phyloP scores from a whole-genome alignment of 306 rosid genomes.

The Quercus rubra region DNA sequence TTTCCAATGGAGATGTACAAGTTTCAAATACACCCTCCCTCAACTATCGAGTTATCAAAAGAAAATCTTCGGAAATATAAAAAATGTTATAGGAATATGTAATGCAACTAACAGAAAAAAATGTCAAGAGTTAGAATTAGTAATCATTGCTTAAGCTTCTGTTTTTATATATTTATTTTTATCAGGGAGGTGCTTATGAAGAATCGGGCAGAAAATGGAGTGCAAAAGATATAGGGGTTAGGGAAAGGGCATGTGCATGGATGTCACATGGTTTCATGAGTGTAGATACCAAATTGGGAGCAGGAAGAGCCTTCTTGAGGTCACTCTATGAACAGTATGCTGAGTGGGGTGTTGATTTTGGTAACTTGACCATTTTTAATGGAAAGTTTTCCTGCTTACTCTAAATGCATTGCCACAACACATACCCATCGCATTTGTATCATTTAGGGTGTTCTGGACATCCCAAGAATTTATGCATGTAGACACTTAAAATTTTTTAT shows the following conservation, averaged over 20 bases:
- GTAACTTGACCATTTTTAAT: constrained; percentile 39
- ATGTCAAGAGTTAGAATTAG: background rate
- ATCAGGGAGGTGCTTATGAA: constrained; percentile 59
- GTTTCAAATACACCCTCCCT: too few species aligned
- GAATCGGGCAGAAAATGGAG: constrained; percentile 71
- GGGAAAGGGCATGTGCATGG: constrained; percentile 76
- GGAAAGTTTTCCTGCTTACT: constrained; percentile 16
- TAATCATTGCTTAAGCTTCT: constrained; percentile 16
- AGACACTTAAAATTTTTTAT: background rate
- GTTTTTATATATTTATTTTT: constrained; percentile 12
- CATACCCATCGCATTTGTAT: constrained; percentile 1
- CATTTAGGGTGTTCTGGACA: constrained; percentile 1
- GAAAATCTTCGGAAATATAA: background rate
- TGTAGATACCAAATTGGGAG: constrained; percentile 66
- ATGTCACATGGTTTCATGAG: constrained; percentile 95
- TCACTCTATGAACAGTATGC: constrained; percentile 86
- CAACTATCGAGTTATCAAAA: background rate
- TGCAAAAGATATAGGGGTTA: constrained; percentile 76
- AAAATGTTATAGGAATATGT: background rate
- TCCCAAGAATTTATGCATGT: constrained; percentile 11
- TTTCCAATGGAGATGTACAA: too few species aligned
- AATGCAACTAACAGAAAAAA: background rate
- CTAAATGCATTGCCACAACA: background rate
- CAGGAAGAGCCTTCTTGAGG: constrained; percentile 83
- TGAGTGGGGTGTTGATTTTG: constrained; percentile 89